Conservation (phyloP, 176 grass and related monocot species). For the Aegilops speltoides region DNA sequence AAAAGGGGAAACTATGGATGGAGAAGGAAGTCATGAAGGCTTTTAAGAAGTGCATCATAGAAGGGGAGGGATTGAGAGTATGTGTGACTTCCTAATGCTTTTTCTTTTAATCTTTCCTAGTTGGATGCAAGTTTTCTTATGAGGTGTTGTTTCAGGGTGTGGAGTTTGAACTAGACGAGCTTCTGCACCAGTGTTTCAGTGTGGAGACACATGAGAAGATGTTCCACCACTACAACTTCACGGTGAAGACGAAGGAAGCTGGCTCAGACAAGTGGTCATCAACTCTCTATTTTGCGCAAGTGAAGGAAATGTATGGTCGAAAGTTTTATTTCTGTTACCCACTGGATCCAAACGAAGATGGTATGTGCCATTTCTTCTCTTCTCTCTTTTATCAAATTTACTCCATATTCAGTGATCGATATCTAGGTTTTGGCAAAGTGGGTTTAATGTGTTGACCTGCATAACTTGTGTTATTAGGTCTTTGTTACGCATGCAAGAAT, state of each 20-base stretch:
- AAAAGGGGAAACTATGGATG: slow-evolving; percentile 4
- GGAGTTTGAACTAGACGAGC: background rate
- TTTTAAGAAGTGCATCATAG: slow-evolving; percentile 1
- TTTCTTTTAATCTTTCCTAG: background rate
- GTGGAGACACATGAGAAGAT: slow-evolving; percentile 2
- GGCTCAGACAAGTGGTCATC: background rate
- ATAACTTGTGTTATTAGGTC: background rate
- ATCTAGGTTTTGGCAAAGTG: background rate
- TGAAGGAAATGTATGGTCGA: slow-evolving; percentile 17
- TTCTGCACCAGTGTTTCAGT: background rate
- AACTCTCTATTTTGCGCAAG: slow-evolving; percentile 10
- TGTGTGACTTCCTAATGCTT: background rate
- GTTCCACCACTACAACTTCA: background rate
- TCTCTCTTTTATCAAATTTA: background rate
- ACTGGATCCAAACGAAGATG: background rate
- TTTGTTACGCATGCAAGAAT: slow-evolving; percentile 14
- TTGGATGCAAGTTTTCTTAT: background rate
- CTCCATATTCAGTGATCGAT: background rate
- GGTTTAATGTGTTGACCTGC: background rate
- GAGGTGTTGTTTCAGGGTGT: background rate
- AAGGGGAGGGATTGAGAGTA: background rate
- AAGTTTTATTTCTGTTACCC: slow-evolving; percentile 14
- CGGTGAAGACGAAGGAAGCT: background rate
- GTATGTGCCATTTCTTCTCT: background rate
- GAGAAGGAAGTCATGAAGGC: background rate